A percentile compares a stretch with the other conserved stretches of the same genome.
Evolutionary conservation across 257 asterid species (phyloP).

Genomic region (Paraleonurus japonicus): DNA sequence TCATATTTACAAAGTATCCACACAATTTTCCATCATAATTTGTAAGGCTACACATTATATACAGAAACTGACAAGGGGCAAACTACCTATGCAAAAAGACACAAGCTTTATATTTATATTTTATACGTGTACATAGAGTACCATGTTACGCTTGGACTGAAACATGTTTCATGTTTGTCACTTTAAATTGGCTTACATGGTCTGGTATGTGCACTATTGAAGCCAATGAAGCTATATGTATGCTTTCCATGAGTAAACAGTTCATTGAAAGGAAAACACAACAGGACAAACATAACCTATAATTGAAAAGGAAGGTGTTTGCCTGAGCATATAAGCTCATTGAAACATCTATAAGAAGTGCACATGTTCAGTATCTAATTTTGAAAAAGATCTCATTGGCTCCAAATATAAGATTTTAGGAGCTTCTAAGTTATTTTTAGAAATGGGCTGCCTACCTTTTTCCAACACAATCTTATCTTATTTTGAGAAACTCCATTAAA

Average conservation of each 20-base stretch:
- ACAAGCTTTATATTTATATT: neutral
- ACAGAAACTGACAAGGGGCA: neutral
- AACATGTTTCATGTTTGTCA: neutral
- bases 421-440: neutral
- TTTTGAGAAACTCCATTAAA: neutral
- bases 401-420: neutral
- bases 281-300: neutral
- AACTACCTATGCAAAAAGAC: neutral
- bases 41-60: neutral
- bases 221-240: neutral
- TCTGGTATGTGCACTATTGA: neutral
- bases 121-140: neutral
- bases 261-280: neutral
- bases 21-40: neutral
- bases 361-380: neutral
- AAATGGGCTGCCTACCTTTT: neutral
- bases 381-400: neutral
- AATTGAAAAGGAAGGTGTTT: neutral
- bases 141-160: neutral
- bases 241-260: neutral
- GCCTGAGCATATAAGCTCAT: neutral
- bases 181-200: conserved; percentile 8
- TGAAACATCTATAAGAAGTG: neutral
- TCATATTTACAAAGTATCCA: neutral
- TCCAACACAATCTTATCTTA: neutral